Percentiles rank a stretch among this genome's conserved stretches.
These are phyloP conservation scores for Lentinula sp. DNA, from an alignment of 768 basidiomycete genomes.

Conservation along the genomic window DNA sequence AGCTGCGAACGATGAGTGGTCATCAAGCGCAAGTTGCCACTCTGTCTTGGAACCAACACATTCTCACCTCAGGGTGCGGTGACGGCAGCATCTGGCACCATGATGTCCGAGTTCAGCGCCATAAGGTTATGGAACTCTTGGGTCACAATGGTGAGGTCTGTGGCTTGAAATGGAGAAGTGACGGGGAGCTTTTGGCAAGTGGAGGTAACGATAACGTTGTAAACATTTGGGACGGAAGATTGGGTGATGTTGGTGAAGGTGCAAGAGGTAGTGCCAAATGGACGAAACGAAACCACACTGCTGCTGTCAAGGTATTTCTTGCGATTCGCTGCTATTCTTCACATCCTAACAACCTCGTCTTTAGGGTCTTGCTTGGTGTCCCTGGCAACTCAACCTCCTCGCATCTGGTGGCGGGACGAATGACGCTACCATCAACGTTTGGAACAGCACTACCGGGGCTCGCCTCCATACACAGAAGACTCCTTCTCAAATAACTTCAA, in stretches of 20 bases:
- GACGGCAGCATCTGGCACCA: conserved; percentile 97
- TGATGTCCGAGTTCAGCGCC: conserved; percentile 82
- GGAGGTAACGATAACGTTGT: conserved; percentile 98
- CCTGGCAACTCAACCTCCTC: conserved; percentile 89
- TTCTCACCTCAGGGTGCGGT: conserved; percentile 82
- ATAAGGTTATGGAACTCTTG: conserved; percentile 85
- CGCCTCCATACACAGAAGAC: conserved; percentile 84
- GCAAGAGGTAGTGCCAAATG: conserved; percentile 68
- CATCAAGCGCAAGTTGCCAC: conserved; percentile 81
- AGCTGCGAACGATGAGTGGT: conserved; percentile 86
- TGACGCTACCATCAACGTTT: conserved; percentile 85
- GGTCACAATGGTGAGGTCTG: conserved; percentile 94
- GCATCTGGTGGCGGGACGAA: conserved; percentile 94
- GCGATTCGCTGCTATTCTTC: neutral
- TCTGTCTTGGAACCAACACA: conserved; percentile 82
- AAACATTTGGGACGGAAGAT: conserved; percentile 92
- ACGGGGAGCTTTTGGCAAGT: conserved; percentile 87
- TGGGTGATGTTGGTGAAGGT: conserved; percentile 49
- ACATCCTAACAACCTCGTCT: neutral
- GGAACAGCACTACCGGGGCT: conserved; percentile 91
- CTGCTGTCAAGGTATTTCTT: conserved; percentile 62
- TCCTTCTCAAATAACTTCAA: conserved; percentile 85
- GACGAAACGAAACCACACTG: conserved; percentile 89
- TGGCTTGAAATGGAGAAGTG: conserved; percentile 82
- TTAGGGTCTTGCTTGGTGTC: conserved; percentile 96